Conservation (phyloP, 805 yeast genomes). For the Tetrapisispora taiwanensis region DNA sequence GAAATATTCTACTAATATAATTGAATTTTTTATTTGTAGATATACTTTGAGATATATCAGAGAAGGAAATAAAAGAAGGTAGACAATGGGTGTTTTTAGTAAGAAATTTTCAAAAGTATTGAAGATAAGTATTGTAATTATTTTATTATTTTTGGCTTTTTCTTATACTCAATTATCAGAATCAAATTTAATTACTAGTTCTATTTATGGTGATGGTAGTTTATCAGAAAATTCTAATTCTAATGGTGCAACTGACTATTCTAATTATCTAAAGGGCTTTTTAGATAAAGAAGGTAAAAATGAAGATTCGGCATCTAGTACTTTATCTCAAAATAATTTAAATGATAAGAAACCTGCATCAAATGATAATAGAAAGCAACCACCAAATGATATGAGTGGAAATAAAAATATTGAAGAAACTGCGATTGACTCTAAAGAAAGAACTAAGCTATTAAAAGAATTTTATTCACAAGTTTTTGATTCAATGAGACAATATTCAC, state of each 20-base stretch:
- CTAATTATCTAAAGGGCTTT: conserved; percentile 1
- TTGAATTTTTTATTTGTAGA: too few species aligned
- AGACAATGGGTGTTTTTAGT: neutral
- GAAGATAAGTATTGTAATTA: neutral
- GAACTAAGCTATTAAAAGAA: conserved; percentile 7
- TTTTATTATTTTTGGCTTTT: neutral
- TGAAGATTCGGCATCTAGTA: neutral
- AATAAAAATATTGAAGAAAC: neutral
- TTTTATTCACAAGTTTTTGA: conserved; percentile 23
- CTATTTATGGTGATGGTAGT: neutral
- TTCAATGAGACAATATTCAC: conserved; percentile 15
- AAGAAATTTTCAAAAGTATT: neutral
- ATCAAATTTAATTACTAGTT: neutral
- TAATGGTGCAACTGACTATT: neutral
- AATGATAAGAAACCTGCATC: neutral
- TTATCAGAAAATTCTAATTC: neutral
- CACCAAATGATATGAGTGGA: neutral
- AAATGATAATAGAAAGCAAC: neutral
- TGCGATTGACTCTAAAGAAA: neutral
- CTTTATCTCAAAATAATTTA: neutral
- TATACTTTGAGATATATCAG: too few species aligned
- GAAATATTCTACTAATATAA: too few species aligned
- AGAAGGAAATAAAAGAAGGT: too few species aligned
- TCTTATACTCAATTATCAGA: neutral
- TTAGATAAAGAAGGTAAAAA: neutral